phyloP scores from a whole-genome alignment of 805 yeast genomes.

The Metschnikowia peoriensis region DNA sequence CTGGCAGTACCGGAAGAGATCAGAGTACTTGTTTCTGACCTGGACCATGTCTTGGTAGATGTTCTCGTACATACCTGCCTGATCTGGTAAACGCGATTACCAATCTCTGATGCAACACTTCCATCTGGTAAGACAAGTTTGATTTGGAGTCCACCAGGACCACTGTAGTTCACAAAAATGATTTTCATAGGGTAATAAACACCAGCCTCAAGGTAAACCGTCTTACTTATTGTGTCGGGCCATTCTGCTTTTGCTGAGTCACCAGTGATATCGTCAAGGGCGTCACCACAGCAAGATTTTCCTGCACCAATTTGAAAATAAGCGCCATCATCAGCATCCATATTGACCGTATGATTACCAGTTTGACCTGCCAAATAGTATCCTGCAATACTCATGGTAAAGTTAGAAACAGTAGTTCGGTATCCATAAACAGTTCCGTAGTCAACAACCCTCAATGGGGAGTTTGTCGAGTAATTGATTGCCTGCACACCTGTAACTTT shows the following conservation, averaged over 20 bases:
- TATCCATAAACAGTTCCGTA: neutral
- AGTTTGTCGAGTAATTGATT: neutral
- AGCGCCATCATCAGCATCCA: conserved; percentile 5
- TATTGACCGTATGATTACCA: neutral
- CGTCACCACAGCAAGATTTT: conserved; percentile 8
- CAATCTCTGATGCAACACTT: conserved; percentile 1
- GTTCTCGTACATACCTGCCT: conserved; percentile 1
- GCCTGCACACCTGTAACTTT: neutral
- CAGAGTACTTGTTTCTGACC: neutral
- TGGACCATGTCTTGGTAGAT: neutral
- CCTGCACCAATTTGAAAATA: conserved; percentile 1
- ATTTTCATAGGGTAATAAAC: conserved; percentile 10
- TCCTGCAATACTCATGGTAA: conserved; percentile 2
- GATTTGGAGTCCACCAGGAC: conserved; percentile 6
- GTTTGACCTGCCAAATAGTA: conserved; percentile 4
- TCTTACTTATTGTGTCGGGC: neutral
- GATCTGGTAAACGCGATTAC: conserved; percentile 4
- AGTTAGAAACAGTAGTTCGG: neutral
- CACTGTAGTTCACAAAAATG: conserved; percentile 12
- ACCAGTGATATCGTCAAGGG: neutral
- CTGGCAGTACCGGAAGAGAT: no score
- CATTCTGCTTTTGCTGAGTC: neutral
- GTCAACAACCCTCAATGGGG: neutral
- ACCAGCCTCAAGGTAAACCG: conserved; percentile 2
- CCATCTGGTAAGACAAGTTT: conserved; percentile 3